Percentiles rank a stretch among this genome's conserved stretches.
Conservation (phyloP, 148 eudicot genomes). For the Cornus suecica region DNA sequence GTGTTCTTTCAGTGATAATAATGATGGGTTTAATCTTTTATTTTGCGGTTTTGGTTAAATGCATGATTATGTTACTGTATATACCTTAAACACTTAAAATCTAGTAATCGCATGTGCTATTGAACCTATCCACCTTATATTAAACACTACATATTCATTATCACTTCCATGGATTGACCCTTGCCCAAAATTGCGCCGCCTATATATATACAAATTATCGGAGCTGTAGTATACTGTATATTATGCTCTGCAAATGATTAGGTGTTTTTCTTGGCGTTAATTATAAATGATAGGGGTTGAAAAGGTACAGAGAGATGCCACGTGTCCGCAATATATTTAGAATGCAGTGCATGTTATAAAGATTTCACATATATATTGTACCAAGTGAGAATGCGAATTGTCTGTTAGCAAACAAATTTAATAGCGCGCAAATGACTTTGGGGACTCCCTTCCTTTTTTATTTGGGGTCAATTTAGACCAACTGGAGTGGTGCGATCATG, state of each 20-base stretch:
- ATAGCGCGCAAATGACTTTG: no score
- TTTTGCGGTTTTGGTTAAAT: not conserved
- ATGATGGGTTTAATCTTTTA: not conserved
- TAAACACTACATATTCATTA: not conserved
- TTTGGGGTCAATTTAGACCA: no score
- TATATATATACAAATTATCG: slow-evolving; percentile 9
- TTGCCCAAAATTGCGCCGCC: slow-evolving; percentile 27
- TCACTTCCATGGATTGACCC: slow-evolving; percentile 10
- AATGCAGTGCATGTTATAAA: no score
- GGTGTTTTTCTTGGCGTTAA: not conserved
- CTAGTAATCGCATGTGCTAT: slow-evolving; percentile 26
- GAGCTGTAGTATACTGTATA: not conserved
- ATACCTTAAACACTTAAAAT: slow-evolving; percentile 10
- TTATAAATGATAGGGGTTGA: slow-evolving; percentile 1
- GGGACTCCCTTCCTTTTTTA: no score
- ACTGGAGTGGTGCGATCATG: no score
- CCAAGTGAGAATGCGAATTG: no score
- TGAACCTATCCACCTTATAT: slow-evolving; percentile 16
- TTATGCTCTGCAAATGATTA: slow-evolving; percentile 21
- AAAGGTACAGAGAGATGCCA: slow-evolving; percentile 16
- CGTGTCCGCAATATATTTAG: not conserved
- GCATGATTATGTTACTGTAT: not conserved
- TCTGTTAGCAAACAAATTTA: no score
- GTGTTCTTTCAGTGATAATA: no score
- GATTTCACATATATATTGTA: no score